Evolutionary conservation across 148 eudicot species (phyloP), one percentile per base, ranked within the genome.

Genomic region (Diospyros lotus): DNA sequence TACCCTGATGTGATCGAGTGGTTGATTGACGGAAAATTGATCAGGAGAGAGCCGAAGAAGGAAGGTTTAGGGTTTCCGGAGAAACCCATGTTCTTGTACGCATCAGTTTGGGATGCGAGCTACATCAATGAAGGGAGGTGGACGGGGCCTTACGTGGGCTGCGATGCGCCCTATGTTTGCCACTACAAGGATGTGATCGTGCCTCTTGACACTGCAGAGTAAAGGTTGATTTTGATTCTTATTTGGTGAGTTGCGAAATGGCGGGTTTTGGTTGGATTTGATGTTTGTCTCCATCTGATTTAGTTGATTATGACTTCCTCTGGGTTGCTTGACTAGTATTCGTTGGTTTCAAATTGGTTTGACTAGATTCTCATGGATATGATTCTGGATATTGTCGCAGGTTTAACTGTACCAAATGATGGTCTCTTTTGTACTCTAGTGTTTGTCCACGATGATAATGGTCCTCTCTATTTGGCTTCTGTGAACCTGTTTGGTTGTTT

Each of bases 101-200:
- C 84, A n/a, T 81, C 84, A 0, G 84, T 81, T 43, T 77, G 84
- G 84, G 80, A 81, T 11, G 82, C 85, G 6, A 75, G 85, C 77
- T 82, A 67, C 82, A 82, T 82, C 18, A 79, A 71, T 15, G 71
- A 73, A 11, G 85, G 68, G 53, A 79, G 76, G 63, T 82, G 82
- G 85, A 80, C 82, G 1, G 82, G 82, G 18, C 68, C 75, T 51
- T 82, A 76, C 52, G 50, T 79, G 40, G 82, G 82, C 1, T 72
- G 75, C 14, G 78, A 79, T 38, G 82, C 80, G 18, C 85, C 85
- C 10, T 82, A 82, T 69, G 73, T 79, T 48, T 82, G 82, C 75
- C 78, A 45, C 51, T 82, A 79, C 69, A 79, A 58, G 73, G 75
- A 82, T 61, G 77, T 79, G n/a, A 61, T 61, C 61, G 82, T 82